Base-by-base conservation (phyloP, 176 grass and related monocot genomes). In the Bromus sterilis region DNA sequence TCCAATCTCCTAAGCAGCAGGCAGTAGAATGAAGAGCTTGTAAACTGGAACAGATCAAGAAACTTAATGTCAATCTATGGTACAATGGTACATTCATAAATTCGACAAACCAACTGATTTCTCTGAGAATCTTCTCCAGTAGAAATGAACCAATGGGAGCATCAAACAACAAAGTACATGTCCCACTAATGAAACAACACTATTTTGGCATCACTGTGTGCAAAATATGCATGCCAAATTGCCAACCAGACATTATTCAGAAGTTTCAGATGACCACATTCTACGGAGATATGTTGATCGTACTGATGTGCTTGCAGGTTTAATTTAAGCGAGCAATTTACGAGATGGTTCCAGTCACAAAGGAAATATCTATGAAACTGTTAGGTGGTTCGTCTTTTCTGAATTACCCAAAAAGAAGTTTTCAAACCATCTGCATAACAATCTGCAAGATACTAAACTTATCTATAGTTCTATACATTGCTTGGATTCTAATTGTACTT, bases 211-310 rank as follows among this genome's bases (percentile, higher is more conserved):
- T 78, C 24, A 58, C 36, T 74, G 30, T 4, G 4, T 78, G 33
- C 35, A 40, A 87, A 74, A 90, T 89, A 76, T 76, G 32, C 25
- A 61, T 44, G 84, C 41, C 13, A 24, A 75, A 68, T 51, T 76
- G 41, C 23, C 4, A 5, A 32, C 26, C 32, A 23, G 75, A 28
- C 51, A 63, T 33, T 51, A 76, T 69, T 40, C 4, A 20, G 42
- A 68, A 80, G 35, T 48, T 89, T 79, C 63, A 25, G 59, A 86
- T 5, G 1, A 55, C 23, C 11, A 24, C 16, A 81, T 63, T 73
- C n/a, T 63, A 85, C 35, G 28, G 15, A 74, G 56, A 66, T 9
- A 34, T 73, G 11, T 55, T 56, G 44, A 44, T 34, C 57, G 5
- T 53, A 30, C 11, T 78, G 32, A 49, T 70, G 14, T 6, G 5